A percentile compares a stretch with the other conserved stretches of the same genome.
Conservation (phyloP, 176 grass and related monocot species). For the Musa troglodytarum region DNA sequence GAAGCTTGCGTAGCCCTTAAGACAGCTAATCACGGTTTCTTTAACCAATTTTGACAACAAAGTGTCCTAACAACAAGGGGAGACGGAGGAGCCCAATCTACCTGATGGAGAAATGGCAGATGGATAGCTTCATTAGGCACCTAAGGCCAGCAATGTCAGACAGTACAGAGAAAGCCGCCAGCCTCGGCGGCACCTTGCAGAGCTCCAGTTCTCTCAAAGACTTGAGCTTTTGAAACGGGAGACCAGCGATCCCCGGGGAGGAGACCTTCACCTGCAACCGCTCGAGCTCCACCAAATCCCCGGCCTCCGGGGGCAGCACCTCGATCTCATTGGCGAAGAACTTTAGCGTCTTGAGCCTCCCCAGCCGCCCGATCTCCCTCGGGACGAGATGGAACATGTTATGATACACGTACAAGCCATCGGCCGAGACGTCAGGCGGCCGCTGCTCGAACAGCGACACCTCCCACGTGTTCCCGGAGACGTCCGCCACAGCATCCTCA, state of each 20-base stretch:
- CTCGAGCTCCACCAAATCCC: constrained; percentile 56
- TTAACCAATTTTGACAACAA: too few species aligned
- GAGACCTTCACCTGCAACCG: constrained; percentile 81
- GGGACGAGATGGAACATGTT: constrained; percentile 73
- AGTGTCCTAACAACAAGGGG: too few species aligned
- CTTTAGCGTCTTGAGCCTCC: constrained; percentile 62
- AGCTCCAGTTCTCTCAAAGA: constrained; percentile 81
- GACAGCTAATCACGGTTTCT: too few species aligned
- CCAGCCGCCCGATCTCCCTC: constrained; percentile 34
- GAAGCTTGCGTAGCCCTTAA: too few species aligned
- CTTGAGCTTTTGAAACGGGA: constrained; percentile 48
- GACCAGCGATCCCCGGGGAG: constrained; percentile 50
- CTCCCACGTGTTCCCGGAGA: constrained; percentile 76
- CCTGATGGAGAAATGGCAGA: constrained; percentile 83
- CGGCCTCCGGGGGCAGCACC: constrained; percentile 65
- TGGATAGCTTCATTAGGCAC: constrained; percentile 72
- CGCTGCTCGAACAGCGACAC: constrained; percentile 37
- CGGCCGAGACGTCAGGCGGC: constrained; percentile 19
- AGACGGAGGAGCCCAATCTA: constrained; percentile 6
- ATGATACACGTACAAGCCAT: constrained; percentile 67
- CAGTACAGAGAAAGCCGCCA: constrained; percentile 57
- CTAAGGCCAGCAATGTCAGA: constrained; percentile 54
- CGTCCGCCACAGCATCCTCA: constrained; percentile 32
- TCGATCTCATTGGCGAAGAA: constrained; percentile 93
- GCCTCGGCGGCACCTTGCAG: constrained; percentile 61